phyloP scores from a whole-genome alignment of 495 filamentous ascomycete genomes.

The Neohortaea acidophila region DNA sequence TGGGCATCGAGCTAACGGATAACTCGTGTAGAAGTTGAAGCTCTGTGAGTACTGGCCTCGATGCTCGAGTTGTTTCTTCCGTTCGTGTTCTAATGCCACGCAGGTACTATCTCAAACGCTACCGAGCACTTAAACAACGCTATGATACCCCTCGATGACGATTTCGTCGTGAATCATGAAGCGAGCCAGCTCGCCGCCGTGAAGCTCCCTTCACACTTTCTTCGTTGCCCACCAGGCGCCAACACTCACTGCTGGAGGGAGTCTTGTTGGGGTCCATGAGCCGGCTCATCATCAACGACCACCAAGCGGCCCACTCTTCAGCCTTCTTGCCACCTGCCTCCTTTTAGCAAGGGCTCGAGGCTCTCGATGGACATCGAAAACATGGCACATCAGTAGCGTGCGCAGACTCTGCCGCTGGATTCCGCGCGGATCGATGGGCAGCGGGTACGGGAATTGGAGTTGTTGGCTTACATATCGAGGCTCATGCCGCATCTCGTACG shows the following conservation, averaged over 20 bases:
- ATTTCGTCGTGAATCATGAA: conserved; percentile 4
- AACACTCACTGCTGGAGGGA: conserved; percentile 73
- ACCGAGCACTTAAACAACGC: conserved; percentile 70
- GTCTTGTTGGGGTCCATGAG: conserved; percentile 47
- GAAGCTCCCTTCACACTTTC: no score
- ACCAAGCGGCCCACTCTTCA: conserved; percentile 88
- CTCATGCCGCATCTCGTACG: conserved; percentile 58
- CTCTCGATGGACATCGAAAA: conserved; percentile 77
- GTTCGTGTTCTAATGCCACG: conserved; percentile 17
- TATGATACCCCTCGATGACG: conserved; percentile 35
- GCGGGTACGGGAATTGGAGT: conserved; percentile 68
- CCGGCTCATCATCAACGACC: conserved; percentile 71
- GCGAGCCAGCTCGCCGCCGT: conserved; percentile 30
- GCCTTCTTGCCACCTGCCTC: conserved; percentile 71
- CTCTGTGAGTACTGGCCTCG: conserved; percentile 50
- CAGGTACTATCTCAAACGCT: conserved; percentile 91
- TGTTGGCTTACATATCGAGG: conserved; percentile 67
- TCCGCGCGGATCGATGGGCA: conserved; percentile 79
- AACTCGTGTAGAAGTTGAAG: conserved; percentile 57
- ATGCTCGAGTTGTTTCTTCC: conserved; percentile 5
- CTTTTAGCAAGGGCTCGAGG: conserved; percentile 66
- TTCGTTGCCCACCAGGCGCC: conserved; percentile 76
- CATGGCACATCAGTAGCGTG: conserved; percentile 63
- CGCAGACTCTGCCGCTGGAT: conserved; percentile 75
- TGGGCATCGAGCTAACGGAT: conserved; percentile 7